A percentile compares a stretch with the other conserved stretches of the same genome.
phyloP scores from a whole-genome alignment of 148 eudicot genomes.

The Arbutus unedo region DNA sequence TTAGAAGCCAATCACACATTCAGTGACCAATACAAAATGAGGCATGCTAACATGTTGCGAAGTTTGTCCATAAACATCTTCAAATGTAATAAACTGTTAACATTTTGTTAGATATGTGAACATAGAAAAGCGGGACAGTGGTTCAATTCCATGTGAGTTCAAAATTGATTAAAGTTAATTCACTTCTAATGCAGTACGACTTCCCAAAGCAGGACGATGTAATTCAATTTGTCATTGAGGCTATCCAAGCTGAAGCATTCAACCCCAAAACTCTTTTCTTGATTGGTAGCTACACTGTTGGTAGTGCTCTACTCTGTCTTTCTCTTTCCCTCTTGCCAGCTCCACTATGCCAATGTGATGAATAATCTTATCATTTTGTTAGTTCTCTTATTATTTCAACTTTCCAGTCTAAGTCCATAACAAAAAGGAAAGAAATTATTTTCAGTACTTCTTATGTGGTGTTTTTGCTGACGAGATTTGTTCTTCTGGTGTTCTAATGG shows the following conservation, averaged over 20 bases:
- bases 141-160: not conserved
- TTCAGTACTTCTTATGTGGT: not conserved
- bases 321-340: not conserved
- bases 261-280: conserved; percentile 84
- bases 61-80: not conserved
- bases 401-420: not conserved
- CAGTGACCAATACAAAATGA: not conserved
- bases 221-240: conserved; percentile 87
- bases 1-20: not conserved
- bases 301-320: conserved; percentile 37
- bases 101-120: not conserved
- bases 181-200: conserved; percentile 67
- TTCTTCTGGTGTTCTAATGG: not conserved
- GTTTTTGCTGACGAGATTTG: not conserved
- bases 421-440: not conserved
- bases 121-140: not conserved
- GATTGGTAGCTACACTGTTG: conserved; percentile 94
- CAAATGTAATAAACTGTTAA: not conserved
- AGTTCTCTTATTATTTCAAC: conserved; percentile 3
- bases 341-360: not conserved
- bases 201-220: conserved; percentile 94
- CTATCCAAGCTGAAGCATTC: conserved; percentile 95
- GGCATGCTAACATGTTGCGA: not conserved
- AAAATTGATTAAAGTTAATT: not conserved
- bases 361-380: not conserved